phyloP scores from a whole-genome alignment of 2,329 filamentous ascomycete species.

The Endocalyx cinctus region DNA sequence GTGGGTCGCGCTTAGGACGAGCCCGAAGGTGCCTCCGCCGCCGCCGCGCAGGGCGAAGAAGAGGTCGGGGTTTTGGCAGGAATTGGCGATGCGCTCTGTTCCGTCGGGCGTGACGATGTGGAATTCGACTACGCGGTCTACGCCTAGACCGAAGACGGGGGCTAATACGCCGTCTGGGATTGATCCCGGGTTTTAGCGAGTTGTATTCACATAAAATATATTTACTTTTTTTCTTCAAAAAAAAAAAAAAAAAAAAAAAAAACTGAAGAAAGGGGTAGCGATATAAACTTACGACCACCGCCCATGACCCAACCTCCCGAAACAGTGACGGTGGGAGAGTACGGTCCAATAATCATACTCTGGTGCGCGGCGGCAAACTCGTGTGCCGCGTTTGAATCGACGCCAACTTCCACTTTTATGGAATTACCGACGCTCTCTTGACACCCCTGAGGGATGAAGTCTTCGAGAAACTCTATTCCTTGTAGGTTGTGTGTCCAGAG shows the following conservation, averaged over 20 bases:
- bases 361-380: constrained; percentile 12
- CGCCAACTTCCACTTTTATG: constrained; percentile 11
- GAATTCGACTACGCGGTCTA: constrained; percentile 42
- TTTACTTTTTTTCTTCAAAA: no score
- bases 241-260: no score
- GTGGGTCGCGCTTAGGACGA: constrained; percentile 32
- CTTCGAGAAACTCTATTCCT: constrained; percentile 8
- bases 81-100: constrained; percentile 35
- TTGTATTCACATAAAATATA: no score
- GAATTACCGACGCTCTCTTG: constrained; percentile 8
- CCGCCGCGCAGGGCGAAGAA: constrained; percentile 17
- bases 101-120: constrained; percentile 40
- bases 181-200: no score
- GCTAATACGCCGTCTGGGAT: constrained; percentile 3
- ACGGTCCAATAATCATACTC: constrained; percentile 12
- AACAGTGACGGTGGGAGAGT: constrained; percentile 11
- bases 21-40: constrained; percentile 44
- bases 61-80: constrained; percentile 36
- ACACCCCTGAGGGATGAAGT: constrained; percentile 11
- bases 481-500: constrained; percentile 17
- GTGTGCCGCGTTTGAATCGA: constrained; percentile 9
- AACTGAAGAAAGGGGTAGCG: no score
- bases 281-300: constrained; percentile 8
- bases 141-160: constrained; percentile 39
- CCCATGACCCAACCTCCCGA: constrained; percentile 14